Evolutionary conservation across 352 stramenopile species (phyloP).

Genomic region (Globisporangium solare): DNA sequence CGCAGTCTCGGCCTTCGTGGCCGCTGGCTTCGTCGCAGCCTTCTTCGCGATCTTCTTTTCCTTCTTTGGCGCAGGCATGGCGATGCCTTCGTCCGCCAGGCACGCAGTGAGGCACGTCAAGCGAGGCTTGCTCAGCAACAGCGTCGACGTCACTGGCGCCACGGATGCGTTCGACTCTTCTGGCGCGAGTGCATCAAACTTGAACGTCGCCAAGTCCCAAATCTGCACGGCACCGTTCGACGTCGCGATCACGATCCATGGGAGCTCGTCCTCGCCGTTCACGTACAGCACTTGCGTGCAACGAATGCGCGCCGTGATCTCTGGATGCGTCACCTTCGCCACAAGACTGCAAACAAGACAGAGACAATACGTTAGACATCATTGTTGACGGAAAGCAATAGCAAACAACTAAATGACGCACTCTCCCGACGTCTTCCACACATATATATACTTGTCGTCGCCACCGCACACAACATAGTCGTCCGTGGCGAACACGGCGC

Average conservation of each 20-base stretch:
- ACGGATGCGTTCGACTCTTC: conserved; percentile 58
- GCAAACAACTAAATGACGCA: conserved; percentile 32
- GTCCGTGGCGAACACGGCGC: conserved; percentile 66
- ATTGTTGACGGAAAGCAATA: not conserved
- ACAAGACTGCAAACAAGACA: conserved; percentile 35
- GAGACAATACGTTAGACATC: not conserved
- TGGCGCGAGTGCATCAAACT: conserved; percentile 36
- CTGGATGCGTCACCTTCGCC: conserved; percentile 55
- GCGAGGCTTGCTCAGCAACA: conserved; percentile 65
- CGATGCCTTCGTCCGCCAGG: conserved; percentile 23
- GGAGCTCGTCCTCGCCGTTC: conserved; percentile 45
- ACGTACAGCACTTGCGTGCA: conserved; percentile 72
- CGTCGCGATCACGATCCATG: conserved; percentile 71
- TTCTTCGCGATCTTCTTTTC: conserved; percentile 45
- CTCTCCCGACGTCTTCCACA: conserved; percentile 71
- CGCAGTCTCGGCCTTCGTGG: conserved; percentile 11
- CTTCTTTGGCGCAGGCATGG: conserved; percentile 12
- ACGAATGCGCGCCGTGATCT: conserved; percentile 67
- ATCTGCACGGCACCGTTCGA: conserved; percentile 75
- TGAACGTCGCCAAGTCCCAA: conserved; percentile 72
- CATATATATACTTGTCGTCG: conserved; percentile 80
- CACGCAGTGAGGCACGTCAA: conserved; percentile 74
- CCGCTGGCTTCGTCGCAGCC: conserved; percentile 5
- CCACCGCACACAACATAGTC: conserved; percentile 72
- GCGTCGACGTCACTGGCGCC: conserved; percentile 51